phyloP scores from a whole-genome alignment of 2,329 filamentous ascomycete genomes.

The Golovinomyces cichoracearum region DNA sequence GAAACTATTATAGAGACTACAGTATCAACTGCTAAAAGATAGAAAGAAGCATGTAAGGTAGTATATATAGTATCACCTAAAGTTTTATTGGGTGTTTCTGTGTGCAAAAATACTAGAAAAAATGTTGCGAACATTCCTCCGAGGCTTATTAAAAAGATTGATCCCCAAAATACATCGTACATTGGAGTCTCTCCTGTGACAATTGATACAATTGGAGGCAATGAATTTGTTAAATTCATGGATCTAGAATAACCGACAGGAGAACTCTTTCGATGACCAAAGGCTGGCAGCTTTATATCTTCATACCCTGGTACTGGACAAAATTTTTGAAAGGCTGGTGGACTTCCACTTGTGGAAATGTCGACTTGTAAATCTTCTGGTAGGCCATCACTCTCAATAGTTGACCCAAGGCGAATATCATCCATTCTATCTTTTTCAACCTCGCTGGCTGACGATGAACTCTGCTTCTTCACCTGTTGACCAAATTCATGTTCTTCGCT shows the following conservation, averaged over 20 bases:
- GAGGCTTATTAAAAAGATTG: conserved; percentile 62
- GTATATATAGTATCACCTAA: conserved; percentile 89
- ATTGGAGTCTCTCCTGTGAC: conserved; percentile 43
- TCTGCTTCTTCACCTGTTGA: conserved; percentile 11
- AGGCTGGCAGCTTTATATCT: conserved; percentile 11
- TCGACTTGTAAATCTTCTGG: conserved; percentile 34
- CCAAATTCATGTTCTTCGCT: conserved; percentile 19
- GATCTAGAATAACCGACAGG: conserved; percentile 8
- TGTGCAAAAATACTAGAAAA: conserved; percentile 74
- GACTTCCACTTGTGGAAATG: conserved; percentile 24
- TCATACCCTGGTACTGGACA: conserved; percentile 11
- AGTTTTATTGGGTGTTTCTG: conserved; percentile 40
- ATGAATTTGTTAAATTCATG: conserved; percentile 17
- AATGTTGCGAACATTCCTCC: conserved; percentile 70
- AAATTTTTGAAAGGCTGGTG: conserved; percentile 38
- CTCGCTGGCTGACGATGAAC: conserved; percentile 9
- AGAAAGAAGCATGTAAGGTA: conserved; percentile 60
- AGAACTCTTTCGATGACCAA: conserved; percentile 6
- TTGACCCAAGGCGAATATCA: conserved; percentile 59
- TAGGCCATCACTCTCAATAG: conserved; percentile 31
- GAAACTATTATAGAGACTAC: conserved; percentile 72
- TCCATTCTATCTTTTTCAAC: conserved; percentile 47
- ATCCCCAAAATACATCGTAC: conserved; percentile 80
- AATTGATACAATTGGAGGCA: conserved; percentile 29
- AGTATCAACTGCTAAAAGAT: conserved; percentile 75